phyloP scores from a whole-genome alignment of 768 basidiomycete genomes.

The Piloderma croceum region DNA sequence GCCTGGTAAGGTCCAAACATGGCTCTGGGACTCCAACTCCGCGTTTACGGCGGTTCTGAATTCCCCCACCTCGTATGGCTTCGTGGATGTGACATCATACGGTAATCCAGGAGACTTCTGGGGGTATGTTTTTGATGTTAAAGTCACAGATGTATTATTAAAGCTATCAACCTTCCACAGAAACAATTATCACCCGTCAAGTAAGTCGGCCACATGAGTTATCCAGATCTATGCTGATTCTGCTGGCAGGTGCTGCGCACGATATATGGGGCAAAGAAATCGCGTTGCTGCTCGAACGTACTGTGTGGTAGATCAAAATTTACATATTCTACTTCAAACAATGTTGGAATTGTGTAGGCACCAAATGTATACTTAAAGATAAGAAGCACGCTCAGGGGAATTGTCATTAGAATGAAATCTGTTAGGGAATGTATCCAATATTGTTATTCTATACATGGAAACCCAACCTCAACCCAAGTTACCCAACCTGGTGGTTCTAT shows the following conservation, averaged over 20 bases:
- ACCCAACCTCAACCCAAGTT: too few species aligned
- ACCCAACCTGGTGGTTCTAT: too few species aligned
- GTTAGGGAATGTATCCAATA: too few species aligned
- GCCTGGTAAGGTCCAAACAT: conserved; percentile 11
- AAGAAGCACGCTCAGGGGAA: too few species aligned
- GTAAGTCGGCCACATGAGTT: background rate
- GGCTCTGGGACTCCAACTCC: conserved; percentile 14
- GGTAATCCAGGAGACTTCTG: conserved; percentile 7
- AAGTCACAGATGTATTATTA: background rate
- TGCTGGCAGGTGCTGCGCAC: background rate
- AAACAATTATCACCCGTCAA: background rate
- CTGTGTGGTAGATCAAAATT: background rate
- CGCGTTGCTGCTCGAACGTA: background rate
- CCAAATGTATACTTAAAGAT: too few species aligned
- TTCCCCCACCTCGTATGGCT: conserved; percentile 13
- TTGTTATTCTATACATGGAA: too few species aligned
- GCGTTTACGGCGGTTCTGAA: conserved; percentile 14
- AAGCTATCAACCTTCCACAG: background rate
- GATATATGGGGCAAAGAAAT: background rate
- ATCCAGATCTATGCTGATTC: background rate
- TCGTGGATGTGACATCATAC: conserved; percentile 12
- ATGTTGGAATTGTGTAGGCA: too few species aligned
- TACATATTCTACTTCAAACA: too few species aligned
- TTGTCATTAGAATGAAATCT: too few species aligned
- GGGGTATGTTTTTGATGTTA: conserved; percentile 4